Evolutionary conservation across 345 rosid species (phyloP), one percentile per base, ranked within the genome.

Genomic region (Raphanus sativus): DNA sequence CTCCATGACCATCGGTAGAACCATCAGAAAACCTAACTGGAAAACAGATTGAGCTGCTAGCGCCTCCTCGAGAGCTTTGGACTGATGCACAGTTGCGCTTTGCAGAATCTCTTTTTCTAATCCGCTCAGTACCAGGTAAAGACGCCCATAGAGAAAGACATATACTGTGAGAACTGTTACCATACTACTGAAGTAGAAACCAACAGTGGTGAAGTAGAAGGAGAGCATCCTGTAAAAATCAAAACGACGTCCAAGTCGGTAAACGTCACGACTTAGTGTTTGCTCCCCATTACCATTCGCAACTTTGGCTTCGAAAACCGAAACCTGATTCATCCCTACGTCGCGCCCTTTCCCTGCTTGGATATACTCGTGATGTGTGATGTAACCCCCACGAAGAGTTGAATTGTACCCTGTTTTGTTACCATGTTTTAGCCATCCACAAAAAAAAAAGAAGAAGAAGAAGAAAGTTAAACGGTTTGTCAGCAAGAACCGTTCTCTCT

Each of bases 341-440:
- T 93, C 99, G 75, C 97, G 92, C 34, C 98, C 99, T 80, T 96
- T 96, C 52, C 99, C 99, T 56, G 91, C 97, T 87, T 96, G 99
- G 76, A 96, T 86, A 61, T 96, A 96, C 81, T 96, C 99, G 75
- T 96, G 93, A 81, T 96, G 99, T 26, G 99, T 93, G 34, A 96
- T 71, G 68, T 77, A 86, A 58, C 99, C 99, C 67, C 91, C 93
- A 9, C 96, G 97, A 29, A 93, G 85, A 81, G 96, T 93, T 71
- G 99, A 91, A 83, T 96, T 96, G 81, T 69, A 91, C 38, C 99
- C 99, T 93, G 86, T 45, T 81, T 59, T 3, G 73, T 61, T 16
- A 69, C 77, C 70, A 84, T 29, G 70, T 56, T 56, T 84, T 77
- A 83, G 42, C 73, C 50, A 81, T 71, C 70, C 70, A 63, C 67